Evolutionary conservation across 129 eudicot species (phyloP).

Genomic region (Pseudognaphalium luteoalbum): DNA sequence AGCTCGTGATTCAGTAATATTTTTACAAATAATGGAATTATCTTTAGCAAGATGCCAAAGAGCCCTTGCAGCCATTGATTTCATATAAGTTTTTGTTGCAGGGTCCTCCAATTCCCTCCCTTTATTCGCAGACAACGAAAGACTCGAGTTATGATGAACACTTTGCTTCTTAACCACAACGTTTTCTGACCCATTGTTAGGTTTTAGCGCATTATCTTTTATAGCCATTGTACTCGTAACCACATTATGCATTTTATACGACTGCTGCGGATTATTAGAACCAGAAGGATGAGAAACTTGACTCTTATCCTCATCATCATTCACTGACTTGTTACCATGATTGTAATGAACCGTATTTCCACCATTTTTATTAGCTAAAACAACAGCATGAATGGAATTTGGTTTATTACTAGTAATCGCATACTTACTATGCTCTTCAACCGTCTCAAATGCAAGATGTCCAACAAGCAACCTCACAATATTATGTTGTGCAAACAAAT

Average conservation of each 20-base stretch:
- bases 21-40: constrained; percentile 37
- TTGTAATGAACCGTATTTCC: constrained; percentile 18
- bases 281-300: constrained; percentile 37
- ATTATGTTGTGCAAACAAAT: constrained; percentile 45
- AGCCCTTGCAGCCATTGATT: constrained; percentile 52
- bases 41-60: constrained; percentile 48
- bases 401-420: constrained; percentile 43
- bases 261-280: constrained; percentile 21
- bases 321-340: not conserved
- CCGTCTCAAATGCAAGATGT: constrained; percentile 49
- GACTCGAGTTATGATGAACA: constrained; percentile 32
- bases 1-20: constrained; percentile 57
- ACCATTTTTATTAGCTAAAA: constrained; percentile 38
- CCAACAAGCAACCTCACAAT: constrained; percentile 46
- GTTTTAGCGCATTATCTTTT: constrained; percentile 25
- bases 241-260: constrained; percentile 39
- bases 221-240: constrained; percentile 44
- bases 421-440: constrained; percentile 54
- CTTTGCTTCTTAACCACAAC: constrained; percentile 26
- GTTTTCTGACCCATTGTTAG: constrained; percentile 26
- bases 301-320: constrained; percentile 32
- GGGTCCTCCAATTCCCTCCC: constrained; percentile 51
- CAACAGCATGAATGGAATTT: constrained; percentile 44
- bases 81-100: constrained; percentile 41
- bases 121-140: constrained; percentile 30